Conservation (phyloP, 202 grass and related monocot species). For the Eragrostis tef region DNA sequence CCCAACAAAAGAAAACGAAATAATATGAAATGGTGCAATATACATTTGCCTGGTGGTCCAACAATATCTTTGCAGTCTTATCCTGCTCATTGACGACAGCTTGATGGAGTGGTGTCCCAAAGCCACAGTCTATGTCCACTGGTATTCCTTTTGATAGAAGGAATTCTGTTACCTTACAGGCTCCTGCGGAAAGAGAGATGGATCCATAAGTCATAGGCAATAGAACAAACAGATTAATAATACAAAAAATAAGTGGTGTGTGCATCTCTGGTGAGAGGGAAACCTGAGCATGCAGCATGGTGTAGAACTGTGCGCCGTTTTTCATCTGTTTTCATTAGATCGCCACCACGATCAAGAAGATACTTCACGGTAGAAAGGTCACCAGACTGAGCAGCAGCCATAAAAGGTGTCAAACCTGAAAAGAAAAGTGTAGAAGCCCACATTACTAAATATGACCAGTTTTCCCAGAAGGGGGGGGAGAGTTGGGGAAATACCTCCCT, state of each 20-base stretch:
- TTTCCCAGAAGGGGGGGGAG: neutral
- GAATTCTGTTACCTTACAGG: conserved; percentile 43
- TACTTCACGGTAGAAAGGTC: conserved; percentile 44
- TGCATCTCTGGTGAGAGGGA: neutral
- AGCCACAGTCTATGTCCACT: conserved; percentile 35
- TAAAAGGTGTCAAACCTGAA: conserved; percentile 41
- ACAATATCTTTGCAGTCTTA: conserved; percentile 50
- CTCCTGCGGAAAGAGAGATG: conserved; percentile 35
- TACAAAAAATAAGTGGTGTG: neutral
- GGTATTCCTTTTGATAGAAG: conserved; percentile 45
- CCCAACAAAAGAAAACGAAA: neutral
- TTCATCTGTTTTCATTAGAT: conserved; percentile 40
- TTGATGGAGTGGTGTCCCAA: conserved; percentile 33
- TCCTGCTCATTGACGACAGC: conserved; percentile 38
- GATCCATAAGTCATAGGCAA: neutral
- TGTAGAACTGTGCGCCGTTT: conserved; percentile 43
- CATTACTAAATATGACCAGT: neutral
- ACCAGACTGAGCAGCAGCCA: conserved; percentile 24
- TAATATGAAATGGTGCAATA: neutral
- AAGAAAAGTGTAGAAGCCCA: neutral
- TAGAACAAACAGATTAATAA: neutral
- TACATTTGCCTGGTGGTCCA: conserved; percentile 48
- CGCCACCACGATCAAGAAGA: conserved; percentile 31
- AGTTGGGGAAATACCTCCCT: conserved; percentile 17
- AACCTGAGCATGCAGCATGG: conserved; percentile 18